Percentiles rank a stretch among this genome's conserved stretches.
Conservation (phyloP, 805 yeast species). For the Wickerhamiella lipophila region DNA sequence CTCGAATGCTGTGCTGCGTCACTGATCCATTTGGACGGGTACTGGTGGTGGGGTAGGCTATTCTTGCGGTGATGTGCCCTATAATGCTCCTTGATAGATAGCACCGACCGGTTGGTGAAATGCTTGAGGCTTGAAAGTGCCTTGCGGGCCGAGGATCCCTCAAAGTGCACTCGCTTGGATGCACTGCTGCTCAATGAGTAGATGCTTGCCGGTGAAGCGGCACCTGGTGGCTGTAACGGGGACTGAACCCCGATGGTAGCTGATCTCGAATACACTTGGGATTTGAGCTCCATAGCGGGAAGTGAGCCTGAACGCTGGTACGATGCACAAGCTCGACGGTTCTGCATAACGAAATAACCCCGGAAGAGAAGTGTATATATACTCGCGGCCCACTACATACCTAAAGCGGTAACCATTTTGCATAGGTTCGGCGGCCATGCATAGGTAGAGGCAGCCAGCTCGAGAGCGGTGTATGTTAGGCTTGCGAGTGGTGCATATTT, state of each 20-base stretch:
- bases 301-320: background rate
- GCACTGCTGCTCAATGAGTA: background rate
- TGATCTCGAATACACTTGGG: background rate
- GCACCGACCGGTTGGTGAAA: background rate
- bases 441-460: too few relatives aligned
- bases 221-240: background rate
- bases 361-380: background rate
- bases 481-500: too few relatives aligned
- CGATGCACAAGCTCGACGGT: background rate
- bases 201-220: background rate
- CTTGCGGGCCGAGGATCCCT: background rate
- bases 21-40: conserved; percentile 6
- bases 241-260: background rate
- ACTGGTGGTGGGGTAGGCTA: background rate
- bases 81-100: background rate
- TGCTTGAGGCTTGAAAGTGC: conserved; percentile 2
- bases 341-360: background rate
- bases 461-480: too few relatives aligned
- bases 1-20: background rate
- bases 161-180: conserved; percentile 4
- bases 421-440: too few relatives aligned
- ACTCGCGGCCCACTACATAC: background rate
- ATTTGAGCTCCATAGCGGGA: background rate
- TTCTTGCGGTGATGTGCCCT: background rate
- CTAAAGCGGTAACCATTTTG: background rate